phyloP scores from a whole-genome alignment of 495 filamentous ascomycete genomes.

The Podospora bellae-mahoneyi region DNA sequence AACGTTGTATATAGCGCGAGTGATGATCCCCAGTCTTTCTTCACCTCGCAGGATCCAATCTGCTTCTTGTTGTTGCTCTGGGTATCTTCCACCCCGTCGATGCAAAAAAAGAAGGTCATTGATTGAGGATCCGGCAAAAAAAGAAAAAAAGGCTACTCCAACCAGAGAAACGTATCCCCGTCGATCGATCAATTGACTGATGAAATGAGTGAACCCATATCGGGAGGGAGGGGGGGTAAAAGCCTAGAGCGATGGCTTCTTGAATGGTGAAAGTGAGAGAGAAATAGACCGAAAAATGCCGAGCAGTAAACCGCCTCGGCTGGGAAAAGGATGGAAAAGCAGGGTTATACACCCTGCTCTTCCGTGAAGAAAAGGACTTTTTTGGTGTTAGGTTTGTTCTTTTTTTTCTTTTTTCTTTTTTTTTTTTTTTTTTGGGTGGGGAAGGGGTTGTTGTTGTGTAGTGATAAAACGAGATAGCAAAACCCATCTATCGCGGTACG shows the following conservation, averaged over 20 bases:
- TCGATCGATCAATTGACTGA: neutral
- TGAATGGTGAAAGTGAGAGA: neutral
- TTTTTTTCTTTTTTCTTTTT: neutral
- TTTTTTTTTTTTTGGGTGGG: neutral
- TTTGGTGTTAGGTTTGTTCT: neutral
- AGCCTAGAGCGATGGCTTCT: neutral
- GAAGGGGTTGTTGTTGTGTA: neutral
- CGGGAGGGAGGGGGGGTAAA: neutral
- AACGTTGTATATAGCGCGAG: neutral
- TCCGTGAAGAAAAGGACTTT: neutral
- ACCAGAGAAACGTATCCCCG: neutral
- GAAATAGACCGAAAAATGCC: neutral
- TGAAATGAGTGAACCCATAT: neutral
- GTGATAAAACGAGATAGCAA: constrained; percentile 1
- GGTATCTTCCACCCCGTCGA: neutral
- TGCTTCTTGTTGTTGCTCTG: neutral
- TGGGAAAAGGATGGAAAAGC: neutral
- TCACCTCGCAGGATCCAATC: neutral
- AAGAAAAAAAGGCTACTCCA: neutral
- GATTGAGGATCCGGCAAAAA: neutral
- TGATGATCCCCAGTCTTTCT: neutral
- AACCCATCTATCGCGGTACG: constrained; percentile 8
- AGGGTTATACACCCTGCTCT: neutral
- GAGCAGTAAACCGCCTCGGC: neutral
- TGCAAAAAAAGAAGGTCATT: neutral